A percentile compares a stretch with the other conserved stretches of the same genome.
Evolutionary conservation across 805 yeast species (phyloP).

Genomic region (Jamesozyma jinghongensis): DNA sequence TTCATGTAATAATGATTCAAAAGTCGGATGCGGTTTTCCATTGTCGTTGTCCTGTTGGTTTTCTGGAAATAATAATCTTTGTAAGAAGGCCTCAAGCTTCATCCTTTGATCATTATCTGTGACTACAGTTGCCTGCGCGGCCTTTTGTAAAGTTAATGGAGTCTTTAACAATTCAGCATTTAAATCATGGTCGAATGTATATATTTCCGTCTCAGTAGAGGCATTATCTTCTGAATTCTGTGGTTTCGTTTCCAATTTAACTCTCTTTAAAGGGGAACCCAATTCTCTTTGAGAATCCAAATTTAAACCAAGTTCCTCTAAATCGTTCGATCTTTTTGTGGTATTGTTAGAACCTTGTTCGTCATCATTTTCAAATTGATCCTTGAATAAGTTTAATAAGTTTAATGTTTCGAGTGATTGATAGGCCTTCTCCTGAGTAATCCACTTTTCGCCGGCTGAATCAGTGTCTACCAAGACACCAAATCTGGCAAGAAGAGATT

Average conservation of each 20-base stretch:
- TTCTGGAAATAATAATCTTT: slow-evolving; percentile 25
- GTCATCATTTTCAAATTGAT: slow-evolving; percentile 6
- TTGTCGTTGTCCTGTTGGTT: slow-evolving; percentile 5
- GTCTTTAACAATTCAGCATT: slow-evolving; percentile 4
- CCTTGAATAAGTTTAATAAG: slow-evolving; percentile 13
- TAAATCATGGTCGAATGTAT: slow-evolving; percentile 14
- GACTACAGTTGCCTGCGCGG: not conserved
- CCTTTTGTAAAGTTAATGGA: slow-evolving; percentile 7
- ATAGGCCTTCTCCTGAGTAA: slow-evolving; percentile 20
- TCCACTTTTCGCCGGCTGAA: slow-evolving; percentile 24
- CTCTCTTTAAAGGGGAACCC: slow-evolving; percentile 24
- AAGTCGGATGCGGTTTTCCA: slow-evolving; percentile 1
- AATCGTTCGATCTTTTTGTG: slow-evolving; percentile 5
- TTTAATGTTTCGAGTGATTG: slow-evolving; percentile 15
- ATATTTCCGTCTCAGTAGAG: slow-evolving; percentile 1
- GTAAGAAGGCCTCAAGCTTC: slow-evolving; percentile 27
- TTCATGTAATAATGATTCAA: slow-evolving; percentile 18
- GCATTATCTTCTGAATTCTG: not conserved
- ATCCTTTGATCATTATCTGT: slow-evolving; percentile 17
- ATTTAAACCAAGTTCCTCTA: slow-evolving; percentile 5
- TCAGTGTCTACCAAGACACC: slow-evolving; percentile 23
- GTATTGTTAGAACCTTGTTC: not conserved
- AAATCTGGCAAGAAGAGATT: slow-evolving; percentile 17
- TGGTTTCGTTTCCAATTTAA: slow-evolving; percentile 9
- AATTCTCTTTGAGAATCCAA: slow-evolving; percentile 12